These are phyloP conservation scores for Xylaria sp. DNA, from an alignment of 2,329 filamentous ascomycete genomes.

Conservation along the genomic window DNA sequence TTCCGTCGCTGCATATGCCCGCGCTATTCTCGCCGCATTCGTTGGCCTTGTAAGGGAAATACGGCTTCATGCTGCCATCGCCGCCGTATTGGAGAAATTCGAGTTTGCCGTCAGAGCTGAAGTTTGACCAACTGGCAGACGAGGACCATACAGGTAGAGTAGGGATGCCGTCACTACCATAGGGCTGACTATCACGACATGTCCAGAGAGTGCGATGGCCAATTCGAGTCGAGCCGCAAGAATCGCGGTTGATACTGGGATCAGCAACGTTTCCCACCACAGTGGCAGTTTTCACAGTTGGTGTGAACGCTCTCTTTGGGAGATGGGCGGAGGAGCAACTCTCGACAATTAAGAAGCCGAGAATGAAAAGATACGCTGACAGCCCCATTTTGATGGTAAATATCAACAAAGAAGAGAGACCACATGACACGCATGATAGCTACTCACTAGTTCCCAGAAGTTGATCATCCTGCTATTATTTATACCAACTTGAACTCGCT, in stretches of 20 bases:
- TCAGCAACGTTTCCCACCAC: conserved; percentile 28
- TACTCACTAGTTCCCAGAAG: no score
- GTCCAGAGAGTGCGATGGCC: conserved; percentile 20
- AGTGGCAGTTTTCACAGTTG: conserved; percentile 22
- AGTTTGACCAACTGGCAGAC: conserved; percentile 24
- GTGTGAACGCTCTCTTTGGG: conserved; percentile 10
- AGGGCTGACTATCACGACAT: conserved; percentile 21
- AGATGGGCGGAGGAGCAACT: conserved; percentile 4
- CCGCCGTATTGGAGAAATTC: conserved; percentile 11
- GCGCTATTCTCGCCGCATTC: conserved; percentile 11
- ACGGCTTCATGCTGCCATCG: conserved; percentile 12
- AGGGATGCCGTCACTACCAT: conserved; percentile 19
- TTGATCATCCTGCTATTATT: no score
- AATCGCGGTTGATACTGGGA: conserved; percentile 20
- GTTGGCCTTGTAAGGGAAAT: conserved; percentile 13
- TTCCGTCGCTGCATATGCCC: conserved; percentile 15
- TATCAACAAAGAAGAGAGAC: not conserved
- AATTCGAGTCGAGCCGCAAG: conserved; percentile 19
- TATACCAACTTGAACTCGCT: no score
- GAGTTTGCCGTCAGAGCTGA: conserved; percentile 14
- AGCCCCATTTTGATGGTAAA: conserved; percentile 9
- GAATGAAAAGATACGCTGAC: conserved; percentile 2
- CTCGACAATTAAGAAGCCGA: conserved; percentile 8
- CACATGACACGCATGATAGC: not conserved
- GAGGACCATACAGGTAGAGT: conserved; percentile 22